Evolutionary conservation across 768 basidiomycete genomes (phyloP).

Genomic region (Lenzites betulinus): DNA sequence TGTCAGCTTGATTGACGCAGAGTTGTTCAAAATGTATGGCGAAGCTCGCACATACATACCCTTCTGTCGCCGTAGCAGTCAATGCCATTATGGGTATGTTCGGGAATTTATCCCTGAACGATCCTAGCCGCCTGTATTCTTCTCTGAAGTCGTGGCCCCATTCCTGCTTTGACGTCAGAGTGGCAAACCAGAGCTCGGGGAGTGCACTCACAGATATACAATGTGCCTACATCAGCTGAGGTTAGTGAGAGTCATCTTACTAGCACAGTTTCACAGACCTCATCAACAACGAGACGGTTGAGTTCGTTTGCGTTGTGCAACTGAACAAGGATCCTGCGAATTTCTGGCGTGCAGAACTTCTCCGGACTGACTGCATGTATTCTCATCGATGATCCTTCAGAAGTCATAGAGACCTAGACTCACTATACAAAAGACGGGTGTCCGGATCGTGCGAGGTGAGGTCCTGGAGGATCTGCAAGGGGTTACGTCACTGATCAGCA

Average conservation of each 20-base stretch:
- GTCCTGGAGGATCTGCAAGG: conserved; percentile 58
- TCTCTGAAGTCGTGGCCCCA: conserved; percentile 84
- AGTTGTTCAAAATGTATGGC: not conserved
- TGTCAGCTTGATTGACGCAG: not conserved
- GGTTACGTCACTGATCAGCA: not conserved
- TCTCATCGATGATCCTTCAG: not conserved
- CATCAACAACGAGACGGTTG: conserved; percentile 79
- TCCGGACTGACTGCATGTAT: conserved; percentile 69
- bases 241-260: not conserved
- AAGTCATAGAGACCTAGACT: conserved; percentile 24
- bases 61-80: conserved; percentile 78
- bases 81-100: conserved; percentile 85
- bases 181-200: not conserved
- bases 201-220: conserved; percentile 66
- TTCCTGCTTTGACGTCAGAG: conserved; percentile 49
- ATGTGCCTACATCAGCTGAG: conserved; percentile 59
- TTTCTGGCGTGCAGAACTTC: conserved; percentile 57
- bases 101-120: conserved; percentile 65
- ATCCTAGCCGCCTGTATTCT: conserved; percentile 72
- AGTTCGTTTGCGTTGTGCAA: conserved; percentile 59
- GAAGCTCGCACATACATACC: conserved; percentile 40
- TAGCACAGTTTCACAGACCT: conserved; percentile 45
- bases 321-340: conserved; percentile 49
- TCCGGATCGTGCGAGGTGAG: conserved; percentile 58
- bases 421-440: conserved; percentile 73